Evolutionary conservation across 116 monocot genomes (phyloP).

Genomic region (Cymodocea nodosa): DNA sequence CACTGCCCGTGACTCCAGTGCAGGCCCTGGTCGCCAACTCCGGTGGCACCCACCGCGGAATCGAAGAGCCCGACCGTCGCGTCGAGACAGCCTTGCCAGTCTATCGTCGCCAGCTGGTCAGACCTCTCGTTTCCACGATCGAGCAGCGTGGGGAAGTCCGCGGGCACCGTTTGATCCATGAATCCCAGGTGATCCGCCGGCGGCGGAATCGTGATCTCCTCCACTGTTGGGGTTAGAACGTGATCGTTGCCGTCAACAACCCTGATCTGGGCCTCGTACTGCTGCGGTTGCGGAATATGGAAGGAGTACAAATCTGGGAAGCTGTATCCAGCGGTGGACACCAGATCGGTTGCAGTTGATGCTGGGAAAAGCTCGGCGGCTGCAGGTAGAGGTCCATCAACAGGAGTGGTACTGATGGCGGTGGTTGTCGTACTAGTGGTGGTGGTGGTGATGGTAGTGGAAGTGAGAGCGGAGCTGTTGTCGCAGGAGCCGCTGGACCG

Average conservation of each 20-base stretch:
- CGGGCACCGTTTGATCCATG: background rate
- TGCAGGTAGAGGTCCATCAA: background rate
- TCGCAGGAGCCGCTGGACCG: background rate
- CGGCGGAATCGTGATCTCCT: background rate
- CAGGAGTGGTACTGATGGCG: background rate
- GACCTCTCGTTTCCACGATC: background rate
- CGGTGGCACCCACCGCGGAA: background rate
- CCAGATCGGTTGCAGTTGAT: no score
- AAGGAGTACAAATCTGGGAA: no score
- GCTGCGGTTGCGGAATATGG: no score
- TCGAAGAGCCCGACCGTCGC: conserved; percentile 3
- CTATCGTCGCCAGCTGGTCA: background rate
- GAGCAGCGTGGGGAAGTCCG: background rate
- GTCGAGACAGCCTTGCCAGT: conserved; percentile 7
- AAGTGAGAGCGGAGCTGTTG: background rate
- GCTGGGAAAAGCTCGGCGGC: no score
- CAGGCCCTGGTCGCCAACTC: background rate
- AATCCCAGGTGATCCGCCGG: background rate
- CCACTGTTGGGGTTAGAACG: background rate
- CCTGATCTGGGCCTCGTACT: no score
- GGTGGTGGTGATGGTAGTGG: no score
- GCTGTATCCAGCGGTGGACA: no score
- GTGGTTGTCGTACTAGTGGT: no score
- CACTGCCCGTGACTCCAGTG: conserved; percentile 3
- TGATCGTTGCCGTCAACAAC: background rate